Evolutionary conservation across 495 filamentous ascomycete species (phyloP).

Genomic region (Hypoxylon subgilvum): DNA sequence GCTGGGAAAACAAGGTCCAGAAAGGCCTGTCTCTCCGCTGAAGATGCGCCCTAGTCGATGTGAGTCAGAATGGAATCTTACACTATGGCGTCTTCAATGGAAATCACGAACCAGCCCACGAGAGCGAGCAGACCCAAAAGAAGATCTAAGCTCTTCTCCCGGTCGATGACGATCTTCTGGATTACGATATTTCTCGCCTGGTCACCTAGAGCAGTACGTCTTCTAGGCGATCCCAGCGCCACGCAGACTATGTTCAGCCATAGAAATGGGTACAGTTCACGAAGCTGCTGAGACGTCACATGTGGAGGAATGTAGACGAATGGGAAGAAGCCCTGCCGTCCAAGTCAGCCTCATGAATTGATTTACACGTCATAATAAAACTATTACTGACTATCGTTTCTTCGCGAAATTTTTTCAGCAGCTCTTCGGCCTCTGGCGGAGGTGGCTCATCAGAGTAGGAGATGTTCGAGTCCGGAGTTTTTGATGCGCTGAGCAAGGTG

Average conservation of each 20-base stretch:
- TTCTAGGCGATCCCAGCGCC: constrained; percentile 37
- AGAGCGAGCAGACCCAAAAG: constrained; percentile 60
- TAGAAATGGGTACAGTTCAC: constrained; percentile 55
- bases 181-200: constrained; percentile 52
- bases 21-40: constrained; percentile 38
- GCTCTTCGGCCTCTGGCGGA: constrained; percentile 38
- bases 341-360: neutral
- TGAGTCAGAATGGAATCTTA: neutral
- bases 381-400: constrained; percentile 40
- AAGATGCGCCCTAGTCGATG: constrained; percentile 3
- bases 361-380: neutral
- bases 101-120: constrained; percentile 50
- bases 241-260: constrained; percentile 63
- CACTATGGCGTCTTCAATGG: neutral
- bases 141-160: constrained; percentile 60
- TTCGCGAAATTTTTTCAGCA: constrained; percentile 41
- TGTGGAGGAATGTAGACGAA: constrained; percentile 49
- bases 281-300: constrained; percentile 55
- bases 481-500: constrained; percentile 4
- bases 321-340: constrained; percentile 34
- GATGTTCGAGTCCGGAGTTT: constrained; percentile 10
- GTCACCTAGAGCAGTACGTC: constrained; percentile 46
- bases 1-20: constrained; percentile 53
- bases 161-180: constrained; percentile 56
- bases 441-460: constrained; percentile 11